Evolutionary conservation across 345 rosid genomes (phyloP).

Genomic region (Heritiera littoralis): DNA sequence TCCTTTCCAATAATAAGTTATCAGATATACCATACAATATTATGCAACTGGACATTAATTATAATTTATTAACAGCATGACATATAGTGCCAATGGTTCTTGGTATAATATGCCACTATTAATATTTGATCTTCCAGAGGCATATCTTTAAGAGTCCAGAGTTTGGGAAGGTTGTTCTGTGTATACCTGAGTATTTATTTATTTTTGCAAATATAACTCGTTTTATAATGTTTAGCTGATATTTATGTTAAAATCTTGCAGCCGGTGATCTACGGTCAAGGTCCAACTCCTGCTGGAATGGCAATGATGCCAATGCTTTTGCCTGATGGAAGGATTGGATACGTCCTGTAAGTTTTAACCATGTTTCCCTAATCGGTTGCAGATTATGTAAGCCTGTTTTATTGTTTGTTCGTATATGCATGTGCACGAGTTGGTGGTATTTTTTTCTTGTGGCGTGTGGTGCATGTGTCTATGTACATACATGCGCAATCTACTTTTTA

Average conservation of each 20-base stretch:
- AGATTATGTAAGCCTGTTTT: neutral
- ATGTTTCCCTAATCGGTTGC: slow-evolving; percentile 7
- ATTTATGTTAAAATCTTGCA: slow-evolving; percentile 38
- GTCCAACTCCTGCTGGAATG: slow-evolving; percentile 79
- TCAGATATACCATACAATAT: neutral
- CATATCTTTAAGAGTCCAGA: neutral
- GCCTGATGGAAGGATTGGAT: slow-evolving; percentile 96
- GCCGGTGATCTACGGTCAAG: slow-evolving; percentile 87
- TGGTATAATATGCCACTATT: neutral
- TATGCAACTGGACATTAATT: neutral
- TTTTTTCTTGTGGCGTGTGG: neutral
- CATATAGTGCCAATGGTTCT: neutral
- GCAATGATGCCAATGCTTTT: slow-evolving; percentile 97
- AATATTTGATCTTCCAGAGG: neutral
- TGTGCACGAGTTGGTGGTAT: neutral
- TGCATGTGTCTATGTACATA: neutral
- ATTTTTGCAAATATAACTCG: neutral
- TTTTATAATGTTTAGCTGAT: slow-evolving; percentile 5
- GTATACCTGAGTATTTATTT: neutral
- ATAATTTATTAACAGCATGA: neutral
- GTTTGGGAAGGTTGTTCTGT: neutral
- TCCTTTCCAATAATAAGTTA: neutral
- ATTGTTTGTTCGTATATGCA: neutral
- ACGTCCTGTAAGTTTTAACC: slow-evolving; percentile 71
- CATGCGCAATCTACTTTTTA: neutral